A percentile compares a stretch with the other conserved stretches of the same genome.
phyloP scores from a whole-genome alignment of 2,329 filamentous ascomycete species.

The Fusarium sp. region DNA sequence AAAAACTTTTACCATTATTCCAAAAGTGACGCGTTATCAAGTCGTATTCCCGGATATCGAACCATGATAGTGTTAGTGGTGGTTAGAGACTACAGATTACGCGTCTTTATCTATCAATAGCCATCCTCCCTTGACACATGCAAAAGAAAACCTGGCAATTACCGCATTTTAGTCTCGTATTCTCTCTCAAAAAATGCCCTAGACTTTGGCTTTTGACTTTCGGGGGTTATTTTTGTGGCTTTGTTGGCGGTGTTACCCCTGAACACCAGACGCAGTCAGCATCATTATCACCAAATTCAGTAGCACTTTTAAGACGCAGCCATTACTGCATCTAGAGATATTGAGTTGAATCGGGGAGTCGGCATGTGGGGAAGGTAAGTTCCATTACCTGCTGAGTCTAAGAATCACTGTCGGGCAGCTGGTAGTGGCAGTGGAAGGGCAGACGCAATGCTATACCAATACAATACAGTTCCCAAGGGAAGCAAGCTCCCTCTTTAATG shows the following conservation, averaged over 20 bases:
- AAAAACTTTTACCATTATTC: background rate
- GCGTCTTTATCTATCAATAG: conserved; percentile 19
- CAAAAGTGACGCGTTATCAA: conserved; percentile 14
- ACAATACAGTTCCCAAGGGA: background rate
- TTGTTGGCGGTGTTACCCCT: conserved; percentile 25
- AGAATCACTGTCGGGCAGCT: background rate
- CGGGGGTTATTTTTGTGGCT: conserved; percentile 4
- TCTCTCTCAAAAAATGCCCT: background rate
- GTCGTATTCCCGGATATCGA: conserved; percentile 16
- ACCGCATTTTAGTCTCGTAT: conserved; percentile 1
- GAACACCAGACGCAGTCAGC: conserved; percentile 3
- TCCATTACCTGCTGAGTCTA: background rate
- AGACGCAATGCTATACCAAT: background rate
- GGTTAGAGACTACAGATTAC: conserved; percentile 20
- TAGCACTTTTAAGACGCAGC: conserved; percentile 18
- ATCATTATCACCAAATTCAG: conserved; percentile 12
- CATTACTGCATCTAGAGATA: background rate
- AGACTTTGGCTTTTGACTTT: conserved; percentile 10
- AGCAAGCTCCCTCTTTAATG: conserved; percentile 10
- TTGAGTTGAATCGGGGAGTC: conserved; percentile 27
- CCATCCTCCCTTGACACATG: conserved; percentile 21
- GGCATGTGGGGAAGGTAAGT: conserved; percentile 27
- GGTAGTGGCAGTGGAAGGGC: background rate
- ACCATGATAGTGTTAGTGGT: conserved; percentile 9
- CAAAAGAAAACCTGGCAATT: background rate